phyloP scores from a whole-genome alignment of 83 land plant genomes.

The Isoetes engelmannii region DNA sequence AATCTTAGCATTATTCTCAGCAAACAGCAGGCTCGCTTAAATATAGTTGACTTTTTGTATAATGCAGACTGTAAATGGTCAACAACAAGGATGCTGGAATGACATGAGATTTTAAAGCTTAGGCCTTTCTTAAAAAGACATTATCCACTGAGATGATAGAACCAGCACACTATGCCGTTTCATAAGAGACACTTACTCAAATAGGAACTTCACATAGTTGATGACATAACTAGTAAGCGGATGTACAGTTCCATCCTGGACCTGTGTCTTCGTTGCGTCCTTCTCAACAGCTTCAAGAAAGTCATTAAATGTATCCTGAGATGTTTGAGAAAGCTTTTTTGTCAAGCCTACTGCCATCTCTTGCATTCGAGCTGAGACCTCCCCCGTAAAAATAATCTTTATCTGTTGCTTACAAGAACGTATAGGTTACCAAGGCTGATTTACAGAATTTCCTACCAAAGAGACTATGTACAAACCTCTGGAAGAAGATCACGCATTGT shows the following conservation, averaged over 20 bases:
- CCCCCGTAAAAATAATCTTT: conserved; percentile 47
- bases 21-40: too few relatives aligned
- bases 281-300: conserved; percentile 39
- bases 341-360: conserved; percentile 43
- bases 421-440: too few relatives aligned
- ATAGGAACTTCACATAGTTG: conserved; percentile 38
- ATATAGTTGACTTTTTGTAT: too few relatives aligned
- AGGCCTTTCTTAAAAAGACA: too few relatives aligned
- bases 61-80: too few relatives aligned
- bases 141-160: neutral
- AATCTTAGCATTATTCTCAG: too few relatives aligned
- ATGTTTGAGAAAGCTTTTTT: conserved; percentile 33
- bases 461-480: conserved; percentile 16
- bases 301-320: conserved; percentile 25
- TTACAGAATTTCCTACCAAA: neutral
- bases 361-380: conserved; percentile 43
- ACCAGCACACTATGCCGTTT: neutral
- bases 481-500: conserved; percentile 36
- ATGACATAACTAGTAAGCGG: conserved; percentile 45
- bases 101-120: too few relatives aligned
- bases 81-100: too few relatives aligned
- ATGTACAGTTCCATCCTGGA: conserved; percentile 40
- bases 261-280: conserved; percentile 34
- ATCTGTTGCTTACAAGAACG: conserved; percentile 26
- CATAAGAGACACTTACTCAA: conserved; percentile 30